A percentile compares a stretch with the other conserved stretches of the same genome.
phyloP scores from a whole-genome alignment of 108 stramenopile species.

The Nannochloropsis granulata region DNA sequence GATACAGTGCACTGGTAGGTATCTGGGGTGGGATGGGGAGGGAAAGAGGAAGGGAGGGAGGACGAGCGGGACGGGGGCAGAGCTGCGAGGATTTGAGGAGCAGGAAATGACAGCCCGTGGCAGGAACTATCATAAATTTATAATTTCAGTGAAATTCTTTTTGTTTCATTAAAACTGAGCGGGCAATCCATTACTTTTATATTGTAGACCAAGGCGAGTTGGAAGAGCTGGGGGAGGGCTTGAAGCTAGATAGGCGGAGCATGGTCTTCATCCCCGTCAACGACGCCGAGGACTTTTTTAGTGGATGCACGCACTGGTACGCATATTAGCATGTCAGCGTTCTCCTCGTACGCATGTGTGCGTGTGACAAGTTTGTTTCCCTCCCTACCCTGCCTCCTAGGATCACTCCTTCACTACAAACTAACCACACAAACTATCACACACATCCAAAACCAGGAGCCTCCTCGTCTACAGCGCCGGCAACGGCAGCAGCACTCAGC shows the following conservation, averaged over 20 bases:
- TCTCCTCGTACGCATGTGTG: too few relatives aligned
- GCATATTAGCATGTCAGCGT: background rate
- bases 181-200: background rate
- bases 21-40: background rate
- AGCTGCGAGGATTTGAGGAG: too few relatives aligned
- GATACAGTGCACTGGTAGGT: conserved; percentile 22
- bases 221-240: conserved; percentile 5
- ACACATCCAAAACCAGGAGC: conserved; percentile 5
- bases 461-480: conserved; percentile 1
- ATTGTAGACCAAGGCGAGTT: conserved; percentile 9
- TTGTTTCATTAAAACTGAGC: background rate
- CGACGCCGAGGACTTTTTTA: conserved; percentile 6
- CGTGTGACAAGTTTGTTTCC: too few relatives aligned
- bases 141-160: too few relatives aligned
- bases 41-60: too few relatives aligned
- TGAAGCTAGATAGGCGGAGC: conserved; percentile 3
- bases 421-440: too few relatives aligned
- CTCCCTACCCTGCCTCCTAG: too few relatives aligned
- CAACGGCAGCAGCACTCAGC: background rate
- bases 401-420: too few relatives aligned
- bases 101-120: too few relatives aligned
- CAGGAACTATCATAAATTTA: too few relatives aligned
- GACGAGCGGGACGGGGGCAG: too few relatives aligned
- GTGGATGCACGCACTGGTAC: conserved; percentile 19
- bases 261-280: conserved; percentile 27